Base-by-base conservation (phyloP, 2,329 filamentous ascomycete genomes). In the Neofusicoccum ribis region DNA sequence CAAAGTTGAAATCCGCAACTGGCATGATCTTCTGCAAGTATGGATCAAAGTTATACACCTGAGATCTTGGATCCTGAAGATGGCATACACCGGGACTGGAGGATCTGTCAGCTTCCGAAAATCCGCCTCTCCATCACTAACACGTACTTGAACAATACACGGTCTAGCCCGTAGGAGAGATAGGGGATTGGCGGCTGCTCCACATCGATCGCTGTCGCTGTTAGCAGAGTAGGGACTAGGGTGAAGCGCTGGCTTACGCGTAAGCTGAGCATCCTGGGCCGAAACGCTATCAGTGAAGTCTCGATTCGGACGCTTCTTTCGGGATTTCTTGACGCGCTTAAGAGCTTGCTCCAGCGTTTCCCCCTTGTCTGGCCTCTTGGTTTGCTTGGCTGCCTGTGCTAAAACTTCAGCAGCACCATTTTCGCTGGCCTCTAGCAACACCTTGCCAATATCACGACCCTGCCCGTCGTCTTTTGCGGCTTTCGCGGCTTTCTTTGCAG, bases 1-100 rank as follows among this genome's bases (percentile, higher is more conserved):
- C 86, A 76, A 96, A 99, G 73, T 99, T 92, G 73, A 99, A 99
- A 73, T 99, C 92, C 2, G 86, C 82, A 15, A 95, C 89, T 1
- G 95, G 93, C 92, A 98, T 98, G 71, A 99, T 96, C 61, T 88
- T 88, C 67, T 93, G 88, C 20, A 99, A 84, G 73, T 97, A 97
- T 0, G 96, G 95, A 74, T 99, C 94, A 72, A 99, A 99, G 76
- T 99, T 99, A 84, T 88, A 99, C 6, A 98, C 92, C 17, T 88
- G 86, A 44, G 94, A 93, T 65, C 92, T 87, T 27, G 90, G 88
- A 75, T 99, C 95, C 77, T 96, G 93, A 60, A 99, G 85, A 59
- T 92, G 89, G 76, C 97, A 97, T 43, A 97, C 91, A 23, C 95
- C 93, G 1, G 90, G 90, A 72, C 81, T 84, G 31, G 12, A 17